Percentiles rank a stretch among this genome's conserved stretches.
These are phyloP conservation scores for Helenozyma rhizophorensis DNA, from an alignment of 805 yeast species.

Conservation along the genomic window DNA sequence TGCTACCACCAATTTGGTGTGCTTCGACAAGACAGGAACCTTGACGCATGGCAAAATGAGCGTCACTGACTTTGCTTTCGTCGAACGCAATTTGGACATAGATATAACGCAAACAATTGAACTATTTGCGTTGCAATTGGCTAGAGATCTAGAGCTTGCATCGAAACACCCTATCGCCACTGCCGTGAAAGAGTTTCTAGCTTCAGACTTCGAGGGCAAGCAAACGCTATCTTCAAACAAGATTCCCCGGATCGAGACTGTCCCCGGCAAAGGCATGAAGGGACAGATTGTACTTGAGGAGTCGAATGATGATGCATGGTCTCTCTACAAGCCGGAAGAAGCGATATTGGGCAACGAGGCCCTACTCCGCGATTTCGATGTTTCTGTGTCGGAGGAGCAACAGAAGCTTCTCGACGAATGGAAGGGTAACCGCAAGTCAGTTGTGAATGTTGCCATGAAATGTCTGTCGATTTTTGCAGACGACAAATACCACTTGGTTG, in stretches of 20 bases:
- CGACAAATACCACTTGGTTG: slow-evolving; percentile 32
- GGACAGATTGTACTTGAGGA: slow-evolving; percentile 35
- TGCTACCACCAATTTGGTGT: slow-evolving; percentile 54
- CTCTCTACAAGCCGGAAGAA: slow-evolving; percentile 24
- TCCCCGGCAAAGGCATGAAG: slow-evolving; percentile 57
- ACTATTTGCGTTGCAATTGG: slow-evolving; percentile 39
- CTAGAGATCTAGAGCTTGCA: slow-evolving; percentile 55
- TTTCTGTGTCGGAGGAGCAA: slow-evolving; percentile 32
- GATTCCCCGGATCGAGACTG: slow-evolving; percentile 46
- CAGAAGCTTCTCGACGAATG: slow-evolving; percentile 40
- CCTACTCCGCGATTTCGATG: slow-evolving; percentile 46
- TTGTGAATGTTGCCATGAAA: slow-evolving; percentile 49
- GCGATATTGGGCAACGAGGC: slow-evolving; percentile 60
- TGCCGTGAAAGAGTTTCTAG: slow-evolving; percentile 42
- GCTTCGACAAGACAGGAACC: slow-evolving; percentile 80
- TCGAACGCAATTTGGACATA: no score
- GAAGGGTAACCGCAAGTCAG: slow-evolving; percentile 63
- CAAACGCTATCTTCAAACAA: slow-evolving; percentile 23
- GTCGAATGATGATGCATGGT: slow-evolving; percentile 28
- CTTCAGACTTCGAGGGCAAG: slow-evolving; percentile 6
- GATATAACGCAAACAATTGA: no score
- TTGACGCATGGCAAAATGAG: slow-evolving; percentile 61
- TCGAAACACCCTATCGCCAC: slow-evolving; percentile 68
- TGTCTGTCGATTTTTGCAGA: slow-evolving; percentile 24
- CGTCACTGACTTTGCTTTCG: slow-evolving; percentile 47